Evolutionary conservation across 1,284 basidiomycete species (phyloP), one percentile per base, ranked within the genome.

Genomic region (Lentinula novae-zelandiae): DNA sequence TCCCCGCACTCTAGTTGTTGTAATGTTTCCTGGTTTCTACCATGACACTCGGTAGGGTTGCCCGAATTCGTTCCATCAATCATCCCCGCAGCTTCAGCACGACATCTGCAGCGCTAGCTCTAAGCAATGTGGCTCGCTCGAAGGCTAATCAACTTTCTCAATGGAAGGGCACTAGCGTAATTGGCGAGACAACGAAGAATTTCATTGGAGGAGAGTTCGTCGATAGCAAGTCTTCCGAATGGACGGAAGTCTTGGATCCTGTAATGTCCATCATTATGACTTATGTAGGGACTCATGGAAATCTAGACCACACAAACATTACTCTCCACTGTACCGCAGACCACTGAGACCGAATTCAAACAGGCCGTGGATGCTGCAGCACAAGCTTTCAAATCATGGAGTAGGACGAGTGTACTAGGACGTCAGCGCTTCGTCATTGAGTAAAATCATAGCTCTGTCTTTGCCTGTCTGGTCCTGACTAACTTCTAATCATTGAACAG

Each of bases 301-400:
- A 44, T 48, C 27, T 60, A 94, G 92, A 89, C 93, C 3, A 94
- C 95, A 0, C 95, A 97, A 79, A 89, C 92, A 0, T 69, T 98
- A 27, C 83, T 99, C 65, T 92, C 92, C 42, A 84, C 84, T 31
- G 95, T 97, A 1, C 96, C 96, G 17, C 91, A 98, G 75, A 94
- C 95, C 0, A 94, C 94, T 0, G 73, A 78, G 40, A 71, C 80
- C 36, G 95, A 98, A 75, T 96, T 98, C 71, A 82, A 89, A 42
- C 83, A 85, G 60, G 95, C 96, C n/a, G 89, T 94, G 5, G 83
- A 88, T 63, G 87, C 91, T 55, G 95, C 96, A 15, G 85, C 89
- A n/a, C 80, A 89, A 61, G 96, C 96, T 1, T 97, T 87, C 82
- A 89, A 93, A 71, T 83, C 87, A 2, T 99, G 96, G 96, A 92